Evolutionary conservation across 164 flowering plant genomes (phyloP).

Genomic region (Vitis rupestris): DNA sequence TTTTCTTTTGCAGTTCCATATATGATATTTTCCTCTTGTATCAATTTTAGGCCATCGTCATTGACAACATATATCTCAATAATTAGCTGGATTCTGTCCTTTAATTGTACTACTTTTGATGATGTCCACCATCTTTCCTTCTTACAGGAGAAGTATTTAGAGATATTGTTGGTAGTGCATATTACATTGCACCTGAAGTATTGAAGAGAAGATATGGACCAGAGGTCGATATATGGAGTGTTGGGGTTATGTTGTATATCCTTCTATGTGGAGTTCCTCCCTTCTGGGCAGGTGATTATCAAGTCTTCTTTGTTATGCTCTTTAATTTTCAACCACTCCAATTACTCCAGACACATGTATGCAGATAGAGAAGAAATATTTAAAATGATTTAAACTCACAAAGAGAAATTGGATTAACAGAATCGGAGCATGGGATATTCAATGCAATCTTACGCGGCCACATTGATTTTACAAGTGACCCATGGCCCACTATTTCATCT

Average conservation of each 20-base stretch:
- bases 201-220: constrained; percentile 81
- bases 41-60: too few relatives aligned
- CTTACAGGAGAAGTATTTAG: constrained; percentile 64
- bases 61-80: too few relatives aligned
- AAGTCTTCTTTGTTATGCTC: not conserved
- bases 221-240: constrained; percentile 84
- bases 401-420: constrained; percentile 28
- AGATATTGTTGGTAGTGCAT: constrained; percentile 86
- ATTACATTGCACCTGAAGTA: constrained; percentile 91
- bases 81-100: not conserved
- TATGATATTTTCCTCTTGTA: too few relatives aligned
- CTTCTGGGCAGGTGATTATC: constrained; percentile 69
- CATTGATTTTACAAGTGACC: constrained; percentile 76
- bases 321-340: not conserved
- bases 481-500: constrained; percentile 84
- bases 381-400: not conserved
- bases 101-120: not conserved
- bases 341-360: not conserved
- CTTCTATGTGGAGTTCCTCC: constrained; percentile 86
- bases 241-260: constrained; percentile 82
- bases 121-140: not conserved
- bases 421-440: constrained; percentile 85
- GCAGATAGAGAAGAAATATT: not conserved
- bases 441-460: constrained; percentile 76
- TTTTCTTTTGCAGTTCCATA: too few relatives aligned